Base-by-base conservation (phyloP, 805 yeast species). In the Pichia phayaonensis region DNA sequence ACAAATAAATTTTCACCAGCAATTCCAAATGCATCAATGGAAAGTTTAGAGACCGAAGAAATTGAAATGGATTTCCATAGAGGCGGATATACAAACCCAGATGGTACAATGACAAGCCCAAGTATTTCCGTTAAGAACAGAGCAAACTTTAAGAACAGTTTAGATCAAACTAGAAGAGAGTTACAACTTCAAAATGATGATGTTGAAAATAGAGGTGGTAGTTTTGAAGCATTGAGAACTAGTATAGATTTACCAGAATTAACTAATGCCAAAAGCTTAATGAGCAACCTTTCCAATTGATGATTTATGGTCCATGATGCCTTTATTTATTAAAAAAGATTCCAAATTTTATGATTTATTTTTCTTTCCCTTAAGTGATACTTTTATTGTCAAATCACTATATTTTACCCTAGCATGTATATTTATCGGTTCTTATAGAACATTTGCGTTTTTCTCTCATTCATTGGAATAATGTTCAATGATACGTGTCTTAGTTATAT, bases 41-140 rank as follows among this genome's bases (percentile, higher is more conserved):
- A 64, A 44, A 65, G 66, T 8, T 54, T 72, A 10, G 67, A 65
- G n/a, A 74, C 79, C 0, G 82, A 77, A 56, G 81, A 76, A 53
- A 77, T 77, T 49, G 74, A 75, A 29, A 61, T 77, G 73, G 74
- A 75, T 27, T 67, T 60, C 52, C 60, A 64, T 2, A 59, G 56
- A n/a, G 59, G 56, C 38, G 45, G 47, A 20, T 48, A 34, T 34
- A 3, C 49, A 27, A 44, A 40, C 6, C 44, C 42, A 12, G 59
- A 61, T 50, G 66, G 66, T 5, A 72, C 71, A 8, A 63, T 72
- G 45, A 51, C 61, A 13, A 62, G 68, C 48, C 67, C 68, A 24
- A 61, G 63, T 1, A 52, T 63, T 22, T 57, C 62, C 6, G 60
- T 65, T 10, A 63, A 58, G 44, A 54, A 51, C 40, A 45, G 52